These are phyloP conservation scores for Solanum hybrid DNA, from an alignment of 305 asterid species.

Conservation along the genomic window DNA sequence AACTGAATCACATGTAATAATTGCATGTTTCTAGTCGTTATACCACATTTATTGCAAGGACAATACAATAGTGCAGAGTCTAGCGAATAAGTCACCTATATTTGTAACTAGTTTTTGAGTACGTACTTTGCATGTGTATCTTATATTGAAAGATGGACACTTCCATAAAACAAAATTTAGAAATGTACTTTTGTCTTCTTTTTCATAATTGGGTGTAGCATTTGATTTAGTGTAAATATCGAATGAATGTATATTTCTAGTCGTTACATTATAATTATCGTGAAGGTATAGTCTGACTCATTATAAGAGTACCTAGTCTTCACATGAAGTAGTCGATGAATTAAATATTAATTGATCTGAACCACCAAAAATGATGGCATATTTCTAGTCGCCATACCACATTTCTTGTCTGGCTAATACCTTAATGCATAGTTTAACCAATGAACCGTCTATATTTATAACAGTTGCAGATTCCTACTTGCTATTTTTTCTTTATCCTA, in stretches of 20 bases:
- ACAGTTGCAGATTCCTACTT: background rate
- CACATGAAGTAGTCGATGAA: background rate
- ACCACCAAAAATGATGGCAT: background rate
- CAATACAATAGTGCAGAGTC: background rate
- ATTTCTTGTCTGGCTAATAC: background rate
- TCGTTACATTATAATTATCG: background rate
- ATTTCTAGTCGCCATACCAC: background rate
- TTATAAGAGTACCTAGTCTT: background rate
- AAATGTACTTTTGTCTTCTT: background rate
- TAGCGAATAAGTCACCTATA: background rate
- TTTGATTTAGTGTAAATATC: background rate
- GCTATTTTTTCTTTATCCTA: background rate
- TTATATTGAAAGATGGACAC: background rate
- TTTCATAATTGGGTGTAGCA: background rate
- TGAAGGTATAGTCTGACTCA: background rate
- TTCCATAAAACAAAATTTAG: background rate
- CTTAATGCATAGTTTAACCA: background rate
- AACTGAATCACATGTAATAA: background rate
- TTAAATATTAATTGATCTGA: background rate
- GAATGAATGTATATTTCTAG: background rate
- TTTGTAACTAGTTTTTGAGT: no score
- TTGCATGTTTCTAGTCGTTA: background rate
- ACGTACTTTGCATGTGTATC: background rate
- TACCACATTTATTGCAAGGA: background rate
- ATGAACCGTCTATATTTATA: background rate